Conservation (phyloP, 805 yeast genomes). For the Kodamaea leandrae region DNA sequence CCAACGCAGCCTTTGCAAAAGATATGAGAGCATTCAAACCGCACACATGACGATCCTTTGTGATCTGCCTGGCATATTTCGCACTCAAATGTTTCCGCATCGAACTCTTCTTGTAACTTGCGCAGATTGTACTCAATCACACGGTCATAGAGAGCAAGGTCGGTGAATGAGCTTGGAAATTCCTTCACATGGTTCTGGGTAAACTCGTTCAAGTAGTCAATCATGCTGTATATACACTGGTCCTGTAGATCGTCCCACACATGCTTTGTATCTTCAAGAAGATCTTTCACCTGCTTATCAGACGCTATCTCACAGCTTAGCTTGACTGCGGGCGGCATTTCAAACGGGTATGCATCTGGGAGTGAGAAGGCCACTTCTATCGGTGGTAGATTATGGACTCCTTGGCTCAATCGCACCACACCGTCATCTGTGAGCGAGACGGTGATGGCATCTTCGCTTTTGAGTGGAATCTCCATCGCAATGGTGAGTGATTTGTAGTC, state of each 20-base stretch:
- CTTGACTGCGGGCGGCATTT: constrained; percentile 21
- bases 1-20: constrained; percentile 57
- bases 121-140: constrained; percentile 20
- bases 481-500: constrained; percentile 20
- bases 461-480: constrained; percentile 24
- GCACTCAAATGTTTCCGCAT: constrained; percentile 43
- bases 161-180: not conserved
- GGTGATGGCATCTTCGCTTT: constrained; percentile 19
- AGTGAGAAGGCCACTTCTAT: constrained; percentile 27
- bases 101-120: constrained; percentile 24
- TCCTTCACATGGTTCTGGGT: constrained; percentile 16
- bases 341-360: constrained; percentile 36
- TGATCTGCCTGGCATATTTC: constrained; percentile 53
- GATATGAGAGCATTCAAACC: constrained; percentile 60
- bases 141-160: constrained; percentile 2
- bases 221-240: constrained; percentile 40
- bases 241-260: constrained; percentile 38
- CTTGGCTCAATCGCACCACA: not conserved
- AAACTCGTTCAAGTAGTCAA: constrained; percentile 37
- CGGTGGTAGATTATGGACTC: constrained; percentile 30
- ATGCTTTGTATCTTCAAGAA: constrained; percentile 18
- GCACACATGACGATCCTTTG: constrained; percentile 42
- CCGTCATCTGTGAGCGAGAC: constrained; percentile 5
- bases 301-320: constrained; percentile 34
- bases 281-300: constrained; percentile 8